Base-by-base conservation (phyloP, 441 rosid species). In the Bruguiera hainesii region DNA sequence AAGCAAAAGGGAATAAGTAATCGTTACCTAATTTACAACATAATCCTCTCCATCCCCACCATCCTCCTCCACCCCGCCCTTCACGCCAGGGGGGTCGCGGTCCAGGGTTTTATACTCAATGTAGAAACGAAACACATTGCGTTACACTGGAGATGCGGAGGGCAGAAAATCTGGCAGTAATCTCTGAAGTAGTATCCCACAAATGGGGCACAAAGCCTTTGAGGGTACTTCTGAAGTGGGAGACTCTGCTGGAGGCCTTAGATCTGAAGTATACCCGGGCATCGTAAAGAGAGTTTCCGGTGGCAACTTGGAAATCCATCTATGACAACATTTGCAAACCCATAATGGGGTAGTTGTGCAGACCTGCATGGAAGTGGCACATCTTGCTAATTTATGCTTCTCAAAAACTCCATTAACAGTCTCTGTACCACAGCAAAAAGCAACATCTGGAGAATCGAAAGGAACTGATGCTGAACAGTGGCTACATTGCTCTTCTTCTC, bases 281-380 rank as follows among this genome's bases (percentile, higher is more conserved):
- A 92, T 71, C 56, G 65, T 65, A 59, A 85, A 92, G 31, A 86
- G 75, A 19, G 73, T 49, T 61, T 72, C 86, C 0, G 95, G 91
- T 42, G 95, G 73, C 56, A 87, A 80, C 50, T 83, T 83, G 39
- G 79, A 71, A 48, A 78, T 71, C 74, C 75, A 31, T 75, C 96
- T 83, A 61, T 79, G 79, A 75, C 98, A 95, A 73, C 99, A 90
- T 73, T 86, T 84, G 87, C 99, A 95, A 78, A 81, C 79, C 97
- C 96, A 89, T 68, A 80, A 63, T 33, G 98, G 88, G 30, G 76
- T 77, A 7, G 80, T 69, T 33, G 93, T 87, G 78, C 98, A 90
- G 65, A 90, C 85, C 82, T 80, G 87, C 97, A 89, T 85, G 3
- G 97, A 84, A 55, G 81, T 87, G 5, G 89, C 79, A 53, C 97